These are phyloP conservation scores for Pholiota adiposa DNA, from an alignment of 1,284 basidiomycete genomes.

Conservation along the genomic window DNA sequence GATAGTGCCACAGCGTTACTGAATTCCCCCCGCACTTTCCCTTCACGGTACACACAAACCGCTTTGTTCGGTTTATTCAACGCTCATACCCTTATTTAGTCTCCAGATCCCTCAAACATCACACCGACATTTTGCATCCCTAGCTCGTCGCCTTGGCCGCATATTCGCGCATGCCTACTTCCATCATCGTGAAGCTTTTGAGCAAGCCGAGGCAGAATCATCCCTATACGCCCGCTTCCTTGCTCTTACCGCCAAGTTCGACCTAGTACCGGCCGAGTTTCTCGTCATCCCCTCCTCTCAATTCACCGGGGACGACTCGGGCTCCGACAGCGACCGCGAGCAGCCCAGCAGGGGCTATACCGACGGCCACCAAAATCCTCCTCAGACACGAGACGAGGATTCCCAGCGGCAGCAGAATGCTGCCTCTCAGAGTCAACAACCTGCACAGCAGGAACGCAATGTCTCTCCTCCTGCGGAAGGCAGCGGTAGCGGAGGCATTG, in stretches of 20 bases:
- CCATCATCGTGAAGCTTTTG: conserved; percentile 90
- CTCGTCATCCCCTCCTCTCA: conserved; percentile 71
- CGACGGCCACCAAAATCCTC: conserved; percentile 20
- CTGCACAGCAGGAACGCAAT: conserved; percentile 16
- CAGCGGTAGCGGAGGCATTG: conserved; percentile 11
- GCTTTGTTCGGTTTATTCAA: background rate
- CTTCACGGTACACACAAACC: conserved; percentile 68
- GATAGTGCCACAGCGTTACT: conserved; percentile 94
- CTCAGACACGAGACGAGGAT: conserved; percentile 9
- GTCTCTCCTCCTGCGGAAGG: conserved; percentile 9
- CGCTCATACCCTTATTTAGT: conserved; percentile 40
- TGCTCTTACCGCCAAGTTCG: conserved; percentile 80
- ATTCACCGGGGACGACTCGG: conserved; percentile 28
- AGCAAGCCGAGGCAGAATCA: conserved; percentile 89
- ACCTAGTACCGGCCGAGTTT: conserved; percentile 81
- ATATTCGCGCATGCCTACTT: conserved; percentile 97
- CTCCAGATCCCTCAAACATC: conserved; percentile 83
- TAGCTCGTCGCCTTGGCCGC: conserved; percentile 87
- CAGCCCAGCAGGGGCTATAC: conserved; percentile 18
- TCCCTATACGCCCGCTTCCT: conserved; percentile 92
- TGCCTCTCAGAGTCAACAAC: conserved; percentile 11
- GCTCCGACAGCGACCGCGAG: conserved; percentile 26
- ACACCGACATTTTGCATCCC: conserved; percentile 85
- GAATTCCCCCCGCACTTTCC: conserved; percentile 91
- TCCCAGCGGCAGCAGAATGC: background rate